Base-by-base conservation (phyloP, 2,329 filamentous ascomycete species). In the Kalaharituber pfeilii region DNA sequence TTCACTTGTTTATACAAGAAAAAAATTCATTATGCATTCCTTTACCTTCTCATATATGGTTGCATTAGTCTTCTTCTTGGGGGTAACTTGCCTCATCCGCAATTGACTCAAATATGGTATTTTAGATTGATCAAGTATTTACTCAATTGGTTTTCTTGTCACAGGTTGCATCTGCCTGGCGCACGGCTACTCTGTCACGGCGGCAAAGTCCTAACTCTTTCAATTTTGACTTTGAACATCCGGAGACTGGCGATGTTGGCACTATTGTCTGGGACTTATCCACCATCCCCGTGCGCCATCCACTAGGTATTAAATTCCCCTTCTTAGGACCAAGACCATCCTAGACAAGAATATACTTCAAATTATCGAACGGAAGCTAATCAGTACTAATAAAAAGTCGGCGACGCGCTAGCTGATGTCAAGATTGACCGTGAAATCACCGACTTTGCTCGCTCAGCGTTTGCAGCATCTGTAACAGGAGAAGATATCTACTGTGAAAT, bases 141-240 rank as follows among this genome's bases (percentile, higher is more conserved):
- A 15, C 13, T 39, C 33, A 15, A 39, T 39, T 39, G 33, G 33
- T 18, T 2, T 3, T 39, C 33, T 39, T 39, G 7, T 18, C 15
- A 5, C 5, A 39, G 33, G 20, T 39, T 18, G 33, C 20, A 39
- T 15, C 33, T 3, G 15, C 33, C 20, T 39, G 13, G 1, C 33
- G 29, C 8, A n/a, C 29, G 29, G n/a, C 29, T n/a, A 33, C 33
- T 5, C 7, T 39, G 25, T 47, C 42, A 5, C 42, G 42, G 5
- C 42, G 24, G 13, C 15, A 47, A 24, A 22, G 22, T 53, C 2
- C 18, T 24, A 52, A 9, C 28, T 42, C 22, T 24, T 20, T 50
- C 30, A 39, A 50, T 52, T 22, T 49, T 33, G 44, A 55, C 25
- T 18, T 24, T 36, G 42, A 54, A 54, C n/a, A 27, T 27, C 24